Base-by-base conservation (phyloP, 2,329 filamentous ascomycete genomes). In the Trichoderma aggressivum region DNA sequence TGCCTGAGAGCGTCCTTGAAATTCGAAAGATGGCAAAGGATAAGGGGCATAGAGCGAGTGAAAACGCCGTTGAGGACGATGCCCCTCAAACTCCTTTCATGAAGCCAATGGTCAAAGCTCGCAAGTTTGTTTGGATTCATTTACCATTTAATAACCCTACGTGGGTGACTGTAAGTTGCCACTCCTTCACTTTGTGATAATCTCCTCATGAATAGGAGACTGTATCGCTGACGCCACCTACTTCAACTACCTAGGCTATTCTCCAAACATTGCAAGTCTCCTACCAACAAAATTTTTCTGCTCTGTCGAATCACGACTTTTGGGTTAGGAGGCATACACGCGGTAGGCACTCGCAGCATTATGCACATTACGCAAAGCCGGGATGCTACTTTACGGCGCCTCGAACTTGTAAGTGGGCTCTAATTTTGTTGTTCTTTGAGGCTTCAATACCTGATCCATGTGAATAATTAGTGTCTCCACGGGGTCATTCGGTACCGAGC, bases 91-190 rank as follows among this genome's bases (percentile, higher is more conserved):
- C 76, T 43, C 76, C 78, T 34, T 79, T 82, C 74, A 70, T 74
- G 11, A 80, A 77, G 69, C 81, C 81, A 2, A 76, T 80, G 50
- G 75, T 78, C 3, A 75, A 78, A 43, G 74, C 76, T 3, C 82
- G 85, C 28, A 87, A 85, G 75, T 88, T 88, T 74, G 84, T 86
- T 74, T 89, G 87, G 87, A 83, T 89, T 60, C 87, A 89, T 77
- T 74, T 87, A 21, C 85, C 87, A 0, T 88, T 84, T 32, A 89
- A 86, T 10, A 88, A 89, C 65, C 86, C 87, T 0, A 82, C 84
- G 0, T 89, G 87, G 87, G 87, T 88, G 3, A 87, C 86, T 80
- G 86, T 86, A 75, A 72, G 79, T 67, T 4, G 14, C 16, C 8
- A 14, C 24, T 43, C 8, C 14, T 12, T n/a, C 11, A n/a, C 34